phyloP scores from a whole-genome alignment of 257 asterid species.

The Verbena officinalis region DNA sequence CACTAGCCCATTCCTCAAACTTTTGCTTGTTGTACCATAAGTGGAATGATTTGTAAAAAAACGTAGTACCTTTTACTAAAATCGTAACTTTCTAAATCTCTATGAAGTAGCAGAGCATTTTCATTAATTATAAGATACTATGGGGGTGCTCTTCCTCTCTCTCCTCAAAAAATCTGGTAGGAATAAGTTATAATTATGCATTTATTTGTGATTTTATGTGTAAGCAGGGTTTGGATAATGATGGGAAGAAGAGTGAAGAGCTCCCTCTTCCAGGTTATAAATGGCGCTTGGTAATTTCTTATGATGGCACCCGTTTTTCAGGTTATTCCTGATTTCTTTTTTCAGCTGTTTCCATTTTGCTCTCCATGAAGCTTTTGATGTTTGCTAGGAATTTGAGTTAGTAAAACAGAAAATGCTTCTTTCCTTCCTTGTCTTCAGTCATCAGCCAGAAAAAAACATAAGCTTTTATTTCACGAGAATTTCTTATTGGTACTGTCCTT shows the following conservation, averaged over 20 bases:
- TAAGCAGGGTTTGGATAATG: conserved; percentile 44
- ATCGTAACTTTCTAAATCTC: not conserved
- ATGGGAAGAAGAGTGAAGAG: conserved; percentile 30
- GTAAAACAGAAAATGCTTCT: not conserved
- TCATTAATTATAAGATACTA: not conserved
- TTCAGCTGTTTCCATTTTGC: conserved; percentile 1
- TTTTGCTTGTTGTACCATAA: not conserved
- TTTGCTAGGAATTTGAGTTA: conserved; percentile 2
- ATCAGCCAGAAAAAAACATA: not conserved
- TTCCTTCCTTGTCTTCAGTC: not conserved
- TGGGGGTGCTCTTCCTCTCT: not conserved
- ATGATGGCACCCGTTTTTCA: conserved; percentile 87
- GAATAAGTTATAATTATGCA: conserved; percentile 13
- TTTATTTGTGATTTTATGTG: conserved; percentile 19
- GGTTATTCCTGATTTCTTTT: conserved; percentile 46
- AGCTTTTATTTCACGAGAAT: conserved; percentile 12
- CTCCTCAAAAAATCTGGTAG: not conserved
- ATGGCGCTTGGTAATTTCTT: conserved; percentile 84
- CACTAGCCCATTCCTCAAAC: too few species aligned
- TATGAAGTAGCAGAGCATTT: too few species aligned
- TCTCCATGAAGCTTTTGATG: conserved; percentile 16
- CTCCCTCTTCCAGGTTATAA: conserved; percentile 47
- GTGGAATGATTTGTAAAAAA: not conserved
- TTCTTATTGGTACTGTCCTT: too few species aligned
- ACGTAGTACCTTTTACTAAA: too few species aligned